Base-by-base conservation (phyloP, 352 stramenopile genomes). In the Achlya hypogyna region DNA sequence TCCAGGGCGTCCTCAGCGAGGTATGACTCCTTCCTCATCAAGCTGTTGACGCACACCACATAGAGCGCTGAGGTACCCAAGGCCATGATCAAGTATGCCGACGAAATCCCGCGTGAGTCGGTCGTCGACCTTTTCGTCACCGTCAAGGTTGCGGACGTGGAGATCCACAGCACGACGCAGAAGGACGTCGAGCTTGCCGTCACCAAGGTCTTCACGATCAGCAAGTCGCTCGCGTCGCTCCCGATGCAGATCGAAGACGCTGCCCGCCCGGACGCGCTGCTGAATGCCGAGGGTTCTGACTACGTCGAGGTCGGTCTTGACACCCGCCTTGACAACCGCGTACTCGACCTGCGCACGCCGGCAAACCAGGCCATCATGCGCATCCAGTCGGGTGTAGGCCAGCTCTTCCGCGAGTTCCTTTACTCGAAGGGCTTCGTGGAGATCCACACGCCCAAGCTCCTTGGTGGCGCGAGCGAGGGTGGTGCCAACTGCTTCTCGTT, bases 381-480 rank as follows among this genome's bases (percentile, higher is more conserved):
- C 62, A 96, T 99, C 64, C 94, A 98, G 78, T 94, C 86, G 5
- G 96, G 89, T 71, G 95, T 99, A 20, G 96, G 96, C 65, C 88
- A 91, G 62, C 79, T 99, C 45, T 99, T 99, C 80, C 91, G 97
- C 52, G 92, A 98, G 73, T 99, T 96, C 75, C 86, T 99, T 5
- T 76, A 97, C 29, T 74, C 79, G 51, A 85, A 96, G 64, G 87
- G 95, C 66, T 99, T 99, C 74, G 82, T 99, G 25, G 97, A 99
- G 79, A 98, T 99, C 77, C 97, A 99, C 79, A 98, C 96, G 51
- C 97, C 97, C 16, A 99, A 99, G 79, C 78, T 99, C 22, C 89
- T 99, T 63, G 96, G 87, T 25, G 97, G 97, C 52, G 93, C 96
- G 10, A 98, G 85, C 27, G 97, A 99, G 76, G 97, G 97, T 70